Percentiles rank a stretch among this genome's conserved stretches.
Conservation (phyloP, 305 asterid genomes). For the Rubia tinctorum region DNA sequence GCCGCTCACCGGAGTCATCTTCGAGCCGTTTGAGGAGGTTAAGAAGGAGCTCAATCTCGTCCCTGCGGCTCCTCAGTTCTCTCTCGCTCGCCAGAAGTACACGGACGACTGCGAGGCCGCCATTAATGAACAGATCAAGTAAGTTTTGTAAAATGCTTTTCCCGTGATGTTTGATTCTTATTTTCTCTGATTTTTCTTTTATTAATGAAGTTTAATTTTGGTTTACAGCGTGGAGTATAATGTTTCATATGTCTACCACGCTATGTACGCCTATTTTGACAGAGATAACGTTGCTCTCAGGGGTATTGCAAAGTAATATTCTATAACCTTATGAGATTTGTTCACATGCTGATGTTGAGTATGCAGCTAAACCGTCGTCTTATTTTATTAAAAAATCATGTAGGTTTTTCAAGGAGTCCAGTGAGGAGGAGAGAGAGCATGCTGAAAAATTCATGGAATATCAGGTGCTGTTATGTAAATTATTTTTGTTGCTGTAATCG, state of each 20-base stretch:
- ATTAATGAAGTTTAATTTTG: background rate
- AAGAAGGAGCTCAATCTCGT: constrained; percentile 75
- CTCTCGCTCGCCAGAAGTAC: constrained; percentile 37
- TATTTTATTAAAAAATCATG: background rate
- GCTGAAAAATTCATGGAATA: constrained; percentile 76
- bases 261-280: constrained; percentile 82
- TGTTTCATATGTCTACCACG: constrained; percentile 91
- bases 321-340: background rate
- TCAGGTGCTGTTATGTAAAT: constrained; percentile 46
- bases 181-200: background rate
- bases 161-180: background rate
- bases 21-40: constrained; percentile 79
- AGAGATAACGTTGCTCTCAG: constrained; percentile 88
- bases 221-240: constrained; percentile 86
- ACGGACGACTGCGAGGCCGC: constrained; percentile 32
- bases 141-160: background rate
- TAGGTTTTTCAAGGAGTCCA: constrained; percentile 71
- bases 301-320: constrained; percentile 76
- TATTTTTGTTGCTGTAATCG: background rate
- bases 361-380: background rate
- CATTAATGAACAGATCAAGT: constrained; percentile 61
- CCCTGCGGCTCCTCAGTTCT: constrained; percentile 52
- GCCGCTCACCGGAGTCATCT: constrained; percentile 61
- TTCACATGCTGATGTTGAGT: background rate
- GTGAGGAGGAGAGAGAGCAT: constrained; percentile 63